Base-by-base conservation (phyloP, 495 filamentous ascomycete species). In the Astrocystis sublimbata region DNA sequence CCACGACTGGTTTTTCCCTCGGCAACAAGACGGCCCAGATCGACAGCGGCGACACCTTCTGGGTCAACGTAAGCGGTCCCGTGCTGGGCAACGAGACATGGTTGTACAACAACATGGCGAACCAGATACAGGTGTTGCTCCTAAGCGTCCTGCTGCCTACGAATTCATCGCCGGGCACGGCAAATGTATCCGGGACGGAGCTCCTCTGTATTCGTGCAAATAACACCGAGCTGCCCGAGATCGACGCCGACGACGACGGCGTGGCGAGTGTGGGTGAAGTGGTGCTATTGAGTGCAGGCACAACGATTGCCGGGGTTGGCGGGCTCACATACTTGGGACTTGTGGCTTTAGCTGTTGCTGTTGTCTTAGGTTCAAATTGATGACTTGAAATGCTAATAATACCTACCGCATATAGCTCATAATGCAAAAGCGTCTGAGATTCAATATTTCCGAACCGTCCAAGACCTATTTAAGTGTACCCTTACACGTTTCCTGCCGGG, bases 131-230 rank as follows among this genome's bases (percentile, higher is more conserved):
- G 45, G 13, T 49, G 12, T 26, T 49, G 45, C 45, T 49, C 24
- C 19, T 49, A 9, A 30, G 23, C 45, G 24, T 30, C 24, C 2
- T n/a, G 45, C 45, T 49, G 45, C 45, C 45, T 24, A 49, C 45
- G 24, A 30, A 2, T 23, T 12, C 8, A 5, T 10, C 0, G 21
- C 21, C 43, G 23, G n/a, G 30, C 23, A 13, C 12, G 12, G 4
- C 45, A 26, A 15, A 3, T n/a, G 23, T 30, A 24, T 13, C 45
- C 15, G 23, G 45, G 24, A 49, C 4, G 24, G 24, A 49, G 12
- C 45, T 49, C 45, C 45, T 49, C 45, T 49, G 23, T n/a, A 10
- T 49, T 49, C 45, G 45, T 30, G 45, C 45, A n/a, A 49, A 49
- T 30, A 49, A 1, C 13, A 49, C 45, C 45, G 15, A 49, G 24